Conservation (phyloP, 2,329 filamentous ascomycete genomes). For the Pseudonectria foliicola region DNA sequence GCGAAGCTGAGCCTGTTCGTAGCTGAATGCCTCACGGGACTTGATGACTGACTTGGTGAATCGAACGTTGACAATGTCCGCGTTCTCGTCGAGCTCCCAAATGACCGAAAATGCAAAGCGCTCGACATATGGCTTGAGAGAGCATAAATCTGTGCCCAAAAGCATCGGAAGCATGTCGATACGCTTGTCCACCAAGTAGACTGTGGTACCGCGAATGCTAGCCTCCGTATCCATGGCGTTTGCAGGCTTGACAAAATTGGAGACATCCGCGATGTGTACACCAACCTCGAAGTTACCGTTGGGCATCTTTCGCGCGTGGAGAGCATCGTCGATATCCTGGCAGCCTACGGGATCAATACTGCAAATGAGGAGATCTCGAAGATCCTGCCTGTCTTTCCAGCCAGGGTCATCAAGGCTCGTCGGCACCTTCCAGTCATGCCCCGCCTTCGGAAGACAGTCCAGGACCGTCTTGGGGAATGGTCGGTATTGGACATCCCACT, state of each 20-base stretch:
- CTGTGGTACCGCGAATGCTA: slow-evolving; percentile 87
- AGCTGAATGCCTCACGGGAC: slow-evolving; percentile 93
- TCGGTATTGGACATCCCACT: slow-evolving; percentile 96
- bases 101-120: slow-evolving; percentile 78
- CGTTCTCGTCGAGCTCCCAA: slow-evolving; percentile 82
- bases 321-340: slow-evolving; percentile 95
- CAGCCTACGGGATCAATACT: slow-evolving; percentile 95
- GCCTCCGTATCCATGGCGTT: slow-evolving; percentile 97
- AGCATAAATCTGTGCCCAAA: slow-evolving; percentile 92
- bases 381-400: slow-evolving; percentile 78
- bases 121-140: slow-evolving; percentile 95
- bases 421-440: slow-evolving; percentile 91
- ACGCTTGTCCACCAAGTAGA: slow-evolving; percentile 96
- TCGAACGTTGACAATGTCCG: slow-evolving; percentile 74
- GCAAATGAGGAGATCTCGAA: slow-evolving; percentile 82
- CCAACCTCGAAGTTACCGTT: slow-evolving; percentile 96
- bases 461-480: slow-evolving; percentile 94
- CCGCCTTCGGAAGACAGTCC: slow-evolving; percentile 85
- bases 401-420: slow-evolving; percentile 70
- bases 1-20: slow-evolving; percentile 88
- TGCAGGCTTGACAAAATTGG: slow-evolving; percentile 93
- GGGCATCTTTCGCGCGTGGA: slow-evolving; percentile 75
- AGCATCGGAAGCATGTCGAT: slow-evolving; percentile 99
- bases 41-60: slow-evolving; percentile 98
- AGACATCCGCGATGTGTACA: slow-evolving; percentile 98